These are phyloP conservation scores for Ceriops zippeliana DNA, from an alignment of 345 rosid genomes.

Conservation along the genomic window DNA sequence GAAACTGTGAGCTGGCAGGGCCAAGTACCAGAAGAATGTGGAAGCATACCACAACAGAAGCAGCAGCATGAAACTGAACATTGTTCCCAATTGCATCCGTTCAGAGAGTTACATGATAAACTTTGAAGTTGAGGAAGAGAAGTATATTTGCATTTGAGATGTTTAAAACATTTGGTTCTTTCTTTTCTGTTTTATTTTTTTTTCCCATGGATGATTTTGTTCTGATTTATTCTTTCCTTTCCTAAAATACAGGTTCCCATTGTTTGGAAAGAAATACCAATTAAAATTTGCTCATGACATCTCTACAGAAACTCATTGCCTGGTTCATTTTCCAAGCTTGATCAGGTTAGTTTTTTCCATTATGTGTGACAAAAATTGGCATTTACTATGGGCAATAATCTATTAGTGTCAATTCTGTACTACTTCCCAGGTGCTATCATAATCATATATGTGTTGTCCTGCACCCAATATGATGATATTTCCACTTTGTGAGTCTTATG, in stretches of 20 bases:
- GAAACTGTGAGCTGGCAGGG: constrained; percentile 47
- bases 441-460: neutral
- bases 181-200: neutral
- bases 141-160: constrained; percentile 38
- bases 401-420: neutral
- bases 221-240: constrained; percentile 10
- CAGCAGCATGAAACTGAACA: constrained; percentile 70
- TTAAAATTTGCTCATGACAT: constrained; percentile 80
- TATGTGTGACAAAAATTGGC: too few species aligned
- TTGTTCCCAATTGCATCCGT: constrained; percentile 88
- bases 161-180: neutral
- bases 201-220: neutral
- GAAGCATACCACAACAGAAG: constrained; percentile 94
- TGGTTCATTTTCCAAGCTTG: constrained; percentile 98
- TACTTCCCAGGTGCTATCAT: neutral
- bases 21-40: constrained; percentile 95
- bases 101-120: constrained; percentile 91
- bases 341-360: constrained; percentile 49
- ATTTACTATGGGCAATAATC: too few species aligned
- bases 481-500: too few species aligned
- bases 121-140: constrained; percentile 95
- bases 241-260: constrained; percentile 63
- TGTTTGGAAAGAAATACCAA: constrained; percentile 93
- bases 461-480: neutral
- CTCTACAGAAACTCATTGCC: constrained; percentile 72